Base-by-base conservation (phyloP, 2,329 filamentous ascomycete species). In the Epicoccum nigrum region DNA sequence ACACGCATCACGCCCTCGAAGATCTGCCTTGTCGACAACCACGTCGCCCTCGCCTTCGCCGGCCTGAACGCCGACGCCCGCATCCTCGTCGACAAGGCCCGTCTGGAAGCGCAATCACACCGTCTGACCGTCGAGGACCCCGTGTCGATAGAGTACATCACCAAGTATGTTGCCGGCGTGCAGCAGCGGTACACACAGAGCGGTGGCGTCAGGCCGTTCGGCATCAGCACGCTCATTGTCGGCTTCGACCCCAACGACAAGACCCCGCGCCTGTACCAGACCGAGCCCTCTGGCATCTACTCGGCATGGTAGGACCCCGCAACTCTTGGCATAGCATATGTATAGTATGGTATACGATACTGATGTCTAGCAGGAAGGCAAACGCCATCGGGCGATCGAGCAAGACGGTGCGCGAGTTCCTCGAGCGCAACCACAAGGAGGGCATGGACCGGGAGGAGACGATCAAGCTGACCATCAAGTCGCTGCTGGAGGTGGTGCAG, bases 121-220 rank as follows among this genome's bases (percentile, higher is more conserved):
- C 89, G 94, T 60, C 82, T 99, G 67, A 97, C 94, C 4, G 92
- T 99, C 52, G 94, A 99, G 75, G 95, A 99, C 74, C 93, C 94
- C 48, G 91, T 96, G 62, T 93, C 90, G 57, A 95, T 99, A 76
- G 94, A 99, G 79, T 99, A 99, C 83, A 97, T 99, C 73, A 97
- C 94, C 70, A 97, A 99, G 81, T 96, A 97, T 71, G 89, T 99
- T 59, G 94, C 94, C 45, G 90, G 93, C 50, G 94, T 99, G 64
- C 94, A 99, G 82, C 94, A 99, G 82, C 86, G 92, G 76, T 99
- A 99, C 83, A 99, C 94, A 39, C 94, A 99, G 82, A 96, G 92
- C 70, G 94, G 94, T 80, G 94, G 94, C 83, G 94, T 99, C 45
- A 83, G 94, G 69, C 94, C 94, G n/a, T 99, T 99, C 71, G 94